Evolutionary conservation across 164 flowering plant genomes (phyloP), one percentile per base, ranked within the genome.

Genomic region (Berberis thunbergii): DNA sequence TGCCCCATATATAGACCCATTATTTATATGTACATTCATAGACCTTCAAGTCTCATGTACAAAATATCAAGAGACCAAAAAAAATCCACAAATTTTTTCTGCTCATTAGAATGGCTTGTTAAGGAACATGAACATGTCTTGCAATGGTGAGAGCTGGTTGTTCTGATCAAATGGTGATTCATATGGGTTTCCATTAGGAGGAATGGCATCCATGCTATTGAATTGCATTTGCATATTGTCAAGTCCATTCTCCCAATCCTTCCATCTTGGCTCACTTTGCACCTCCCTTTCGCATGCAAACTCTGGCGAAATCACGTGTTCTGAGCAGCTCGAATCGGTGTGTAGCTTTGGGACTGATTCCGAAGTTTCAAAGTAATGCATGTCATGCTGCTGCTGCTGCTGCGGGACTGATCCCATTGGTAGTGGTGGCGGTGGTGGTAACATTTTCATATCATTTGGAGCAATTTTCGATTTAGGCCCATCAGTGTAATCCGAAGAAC

Each of bases 241-340:
- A 5, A 75, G 60, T 45, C 49, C 53, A 8, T 49, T 73, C 2
- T 66, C 81, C n/a, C 74, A 65, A 1, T 77, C 84, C 11, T 46
- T 74, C 90, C 89, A 82, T 59, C 73, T 78, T 2, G 83, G 76
- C 57, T 80, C 71, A 41, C 93, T 87, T 50, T 86, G 83, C 38
- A 89, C 96, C 75, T 88, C 96, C 69, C 66, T 80, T 4, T 84
- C 83, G 62, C 76, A 75, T 45, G 75, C 70, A 68, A 81, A 12
- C 7, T 80, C 88, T 1, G 85, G 78, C 0, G 91, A 84, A 11
- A 73, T 11, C 62, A 77, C 85, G 48, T 79, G 87, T 67, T 84
- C 90, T 6, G 96, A 88, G 53, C 85, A 64, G 62, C 91, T 88
- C 4, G 96, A 82, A 45, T 83, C 86, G 3, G 88, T 76, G 56